Base-by-base conservation (phyloP, 306 rosid species). In the Styphnolobium japonicum region DNA sequence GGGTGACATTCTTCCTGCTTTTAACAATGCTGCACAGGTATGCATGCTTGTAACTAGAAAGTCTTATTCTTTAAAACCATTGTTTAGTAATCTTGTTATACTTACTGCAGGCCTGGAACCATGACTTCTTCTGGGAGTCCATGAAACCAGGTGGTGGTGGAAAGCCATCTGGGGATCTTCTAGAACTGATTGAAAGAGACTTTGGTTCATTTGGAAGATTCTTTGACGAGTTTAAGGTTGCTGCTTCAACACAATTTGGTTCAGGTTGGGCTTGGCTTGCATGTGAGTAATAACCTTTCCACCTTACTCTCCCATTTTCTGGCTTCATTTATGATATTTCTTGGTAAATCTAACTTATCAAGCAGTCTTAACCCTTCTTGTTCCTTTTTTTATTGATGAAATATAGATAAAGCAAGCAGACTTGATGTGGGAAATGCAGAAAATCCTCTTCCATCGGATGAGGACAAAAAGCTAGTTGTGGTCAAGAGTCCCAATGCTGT, bases 191-290 rank as follows among this genome's bases (percentile, higher is more conserved):
- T 51, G 90, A 88, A 80, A 88, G 98, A 84, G 97, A 94, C 81
- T 94, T 94, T 52, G 97, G 90, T 68, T 94, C 97, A 25, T 92
- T 83, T 65, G 95, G 87, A 58, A 81, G 58, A 56, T 92, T 94
- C 25, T 37, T 89, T 80, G 88, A 74, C 16, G 83, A 85, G 77
- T 85, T 94, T 76, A 94, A 87, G 90, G 33, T 57, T 48, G 95
- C 91, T 53, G 95, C 98, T 19, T 62, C 92, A 73, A 87, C 98
- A 16, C 98, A 94, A 79, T 94, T 94, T 68, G 97, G 98, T 74
- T 92, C 98, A 70, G 97, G 98, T 79, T 94, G 98, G 97, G 91
- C 90, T 64, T 94, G 98, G 98, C 94, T 94, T 82, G 97, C 91
- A 73, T 94, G 98, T 94, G 78, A 82, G 93, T 84, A 25, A 5